Conservation (phyloP, 208 protist species). For the Crithidia fasciculata region DNA sequence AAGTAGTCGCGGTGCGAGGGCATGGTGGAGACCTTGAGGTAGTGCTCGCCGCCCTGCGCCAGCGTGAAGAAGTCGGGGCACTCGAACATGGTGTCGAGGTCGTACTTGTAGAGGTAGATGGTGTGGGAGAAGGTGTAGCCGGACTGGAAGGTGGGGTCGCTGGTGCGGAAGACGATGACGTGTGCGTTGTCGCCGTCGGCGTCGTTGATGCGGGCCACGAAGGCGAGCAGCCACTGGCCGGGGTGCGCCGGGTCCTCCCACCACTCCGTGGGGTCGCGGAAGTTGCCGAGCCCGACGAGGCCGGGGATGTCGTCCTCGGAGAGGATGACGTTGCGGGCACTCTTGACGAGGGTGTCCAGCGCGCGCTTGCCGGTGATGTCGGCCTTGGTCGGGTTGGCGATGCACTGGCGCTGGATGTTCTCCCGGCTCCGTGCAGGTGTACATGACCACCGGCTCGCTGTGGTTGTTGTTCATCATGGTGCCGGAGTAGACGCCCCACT, state of each 20-base stretch:
- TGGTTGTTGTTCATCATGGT: slow-evolving; percentile 42
- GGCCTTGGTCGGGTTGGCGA: slow-evolving; percentile 29
- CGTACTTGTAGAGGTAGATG: slow-evolving; percentile 33
- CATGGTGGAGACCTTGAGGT: slow-evolving; percentile 50
- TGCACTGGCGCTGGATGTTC: slow-evolving; percentile 46
- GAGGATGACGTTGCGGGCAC: slow-evolving; percentile 37
- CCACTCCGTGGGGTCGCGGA: slow-evolving; percentile 53
- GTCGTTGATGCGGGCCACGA: slow-evolving; percentile 42
- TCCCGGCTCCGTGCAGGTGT: slow-evolving; percentile 46
- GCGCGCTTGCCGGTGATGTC: slow-evolving; percentile 14
- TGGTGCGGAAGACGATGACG: slow-evolving; percentile 50
- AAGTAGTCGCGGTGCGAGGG: slow-evolving; percentile 37
- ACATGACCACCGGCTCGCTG: slow-evolving; percentile 41
- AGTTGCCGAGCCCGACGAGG: slow-evolving; percentile 34
- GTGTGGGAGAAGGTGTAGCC: slow-evolving; percentile 48
- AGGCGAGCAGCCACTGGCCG: slow-evolving; percentile 43
- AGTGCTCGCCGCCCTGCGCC: slow-evolving; percentile 11
- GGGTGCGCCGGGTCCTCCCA: slow-evolving; percentile 38
- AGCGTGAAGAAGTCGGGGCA: slow-evolving; percentile 54
- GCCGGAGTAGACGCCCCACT: slow-evolving; percentile 37
- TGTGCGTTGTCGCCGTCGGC: slow-evolving; percentile 34
- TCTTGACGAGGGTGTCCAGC: slow-evolving; percentile 37
- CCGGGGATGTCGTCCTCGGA: slow-evolving; percentile 34
- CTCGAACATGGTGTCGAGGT: slow-evolving; percentile 43
- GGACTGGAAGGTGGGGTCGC: slow-evolving; percentile 45